phyloP scores from a whole-genome alignment of 495 filamentous ascomycete genomes.

The Talaromyces stipitatus region DNA sequence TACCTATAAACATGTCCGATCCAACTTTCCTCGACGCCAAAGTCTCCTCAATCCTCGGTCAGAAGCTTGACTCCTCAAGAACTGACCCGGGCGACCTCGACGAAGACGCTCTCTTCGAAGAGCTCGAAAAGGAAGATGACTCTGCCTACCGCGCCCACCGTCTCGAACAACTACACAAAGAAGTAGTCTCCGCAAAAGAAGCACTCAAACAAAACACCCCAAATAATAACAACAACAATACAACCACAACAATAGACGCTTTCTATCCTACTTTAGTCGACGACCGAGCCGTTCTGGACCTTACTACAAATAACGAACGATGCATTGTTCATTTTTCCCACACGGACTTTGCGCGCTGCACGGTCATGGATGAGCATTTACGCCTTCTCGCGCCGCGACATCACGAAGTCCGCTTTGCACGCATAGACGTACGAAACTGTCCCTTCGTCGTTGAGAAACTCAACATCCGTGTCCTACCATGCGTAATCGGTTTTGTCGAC shows the following conservation, averaged over 20 bases:
- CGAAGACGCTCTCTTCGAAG: constrained; percentile 64
- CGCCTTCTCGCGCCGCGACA: constrained; percentile 54
- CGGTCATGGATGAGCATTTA: constrained; percentile 60
- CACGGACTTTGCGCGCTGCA: constrained; percentile 64
- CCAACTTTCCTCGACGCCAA: constrained; percentile 29
- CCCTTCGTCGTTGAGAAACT: constrained; percentile 67
- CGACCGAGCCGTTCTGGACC: constrained; percentile 61
- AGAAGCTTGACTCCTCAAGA: constrained; percentile 9
- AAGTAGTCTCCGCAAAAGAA: constrained; percentile 45
- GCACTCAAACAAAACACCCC: constrained; percentile 1
- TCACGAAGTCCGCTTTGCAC: constrained; percentile 60
- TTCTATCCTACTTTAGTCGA: constrained; percentile 52
- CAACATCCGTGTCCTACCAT: constrained; percentile 63
- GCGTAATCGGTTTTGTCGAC: constrained; percentile 66
- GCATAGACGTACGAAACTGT: constrained; percentile 63
- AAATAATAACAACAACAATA: constrained; percentile 5
- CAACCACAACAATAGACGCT: constrained; percentile 19
- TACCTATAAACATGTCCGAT: background rate
- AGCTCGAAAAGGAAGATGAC: constrained; percentile 58
- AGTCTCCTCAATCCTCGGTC: constrained; percentile 41
- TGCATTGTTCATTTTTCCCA: constrained; percentile 73
- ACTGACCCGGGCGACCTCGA: constrained; percentile 40
- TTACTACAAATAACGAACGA: constrained; percentile 56
- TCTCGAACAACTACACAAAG: constrained; percentile 62
- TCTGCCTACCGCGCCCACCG: constrained; percentile 61